phyloP scores from a whole-genome alignment of 176 grass and related monocot species.

The Pontederia paniculata region DNA sequence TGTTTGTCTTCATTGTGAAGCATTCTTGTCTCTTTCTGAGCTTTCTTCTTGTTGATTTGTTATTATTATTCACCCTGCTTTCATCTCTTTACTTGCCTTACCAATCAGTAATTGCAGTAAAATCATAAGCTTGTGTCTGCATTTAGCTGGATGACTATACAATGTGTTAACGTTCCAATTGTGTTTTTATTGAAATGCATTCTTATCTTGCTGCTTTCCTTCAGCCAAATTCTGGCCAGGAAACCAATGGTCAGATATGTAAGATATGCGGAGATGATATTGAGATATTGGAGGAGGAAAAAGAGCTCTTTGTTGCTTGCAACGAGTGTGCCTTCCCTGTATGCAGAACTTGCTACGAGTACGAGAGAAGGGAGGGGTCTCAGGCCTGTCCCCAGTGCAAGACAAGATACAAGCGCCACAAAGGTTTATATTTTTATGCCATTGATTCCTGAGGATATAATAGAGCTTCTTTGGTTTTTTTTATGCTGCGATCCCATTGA shows the following conservation, averaged over 20 bases:
- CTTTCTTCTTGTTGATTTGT: too few relatives aligned
- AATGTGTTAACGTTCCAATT: not conserved
- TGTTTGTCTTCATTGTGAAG: too few relatives aligned
- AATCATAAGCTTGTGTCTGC: too few relatives aligned
- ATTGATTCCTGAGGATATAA: not conserved
- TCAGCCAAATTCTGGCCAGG: conserved; percentile 24
- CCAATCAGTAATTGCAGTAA: too few relatives aligned
- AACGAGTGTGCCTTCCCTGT: conserved; percentile 44
- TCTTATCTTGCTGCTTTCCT: not conserved
- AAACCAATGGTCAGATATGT: conserved; percentile 18
- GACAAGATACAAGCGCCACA: conserved; percentile 41
- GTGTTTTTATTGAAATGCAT: not conserved
- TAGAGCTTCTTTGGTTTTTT: not conserved
- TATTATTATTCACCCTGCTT: too few relatives aligned
- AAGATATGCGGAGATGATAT: conserved; percentile 36
- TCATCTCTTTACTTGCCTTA: too few relatives aligned
- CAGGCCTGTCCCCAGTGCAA: conserved; percentile 46
- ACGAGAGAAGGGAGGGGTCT: conserved; percentile 38
- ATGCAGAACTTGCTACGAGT: conserved; percentile 34
- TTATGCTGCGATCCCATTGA: not conserved
- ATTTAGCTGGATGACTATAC: too few relatives aligned
- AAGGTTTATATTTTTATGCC: conserved; percentile 19
- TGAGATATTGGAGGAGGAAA: conserved; percentile 17
- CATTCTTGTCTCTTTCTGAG: too few relatives aligned
- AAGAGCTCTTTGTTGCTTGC: conserved; percentile 36